Percentiles rank a stretch among this genome's conserved stretches.
Conservation (phyloP, 1,284 basidiomycete species). For the Phaffia rhodozyma region DNA sequence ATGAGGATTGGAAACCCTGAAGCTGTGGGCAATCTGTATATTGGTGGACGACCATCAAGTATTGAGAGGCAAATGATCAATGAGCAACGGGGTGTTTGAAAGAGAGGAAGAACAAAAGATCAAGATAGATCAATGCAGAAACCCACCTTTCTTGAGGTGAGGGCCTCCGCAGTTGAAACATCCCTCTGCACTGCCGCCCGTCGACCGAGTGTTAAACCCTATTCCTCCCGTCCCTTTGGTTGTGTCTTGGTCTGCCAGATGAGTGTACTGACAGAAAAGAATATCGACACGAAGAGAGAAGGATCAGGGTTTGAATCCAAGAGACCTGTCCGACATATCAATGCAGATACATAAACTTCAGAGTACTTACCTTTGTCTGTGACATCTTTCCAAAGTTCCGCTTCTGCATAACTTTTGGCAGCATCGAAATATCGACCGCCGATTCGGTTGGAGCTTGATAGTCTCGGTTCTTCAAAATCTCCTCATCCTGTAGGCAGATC, state of each 20-base stretch:
- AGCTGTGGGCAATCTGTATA: constrained; percentile 1
- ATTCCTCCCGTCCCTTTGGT: constrained; percentile 47
- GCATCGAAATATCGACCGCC: constrained; percentile 66
- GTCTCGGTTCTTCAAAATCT: constrained; percentile 72
- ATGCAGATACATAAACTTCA: background rate
- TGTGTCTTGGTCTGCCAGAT: constrained; percentile 89
- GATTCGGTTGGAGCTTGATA: constrained; percentile 79
- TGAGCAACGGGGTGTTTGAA: background rate
- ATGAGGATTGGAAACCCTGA: constrained; percentile 24
- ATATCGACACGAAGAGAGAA: constrained; percentile 21
- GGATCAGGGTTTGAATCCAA: background rate
- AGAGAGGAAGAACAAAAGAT: background rate
- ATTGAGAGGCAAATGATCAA: constrained; percentile 13
- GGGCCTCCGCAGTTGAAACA: constrained; percentile 88
- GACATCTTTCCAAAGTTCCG: constrained; percentile 75
- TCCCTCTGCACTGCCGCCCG: constrained; percentile 45
- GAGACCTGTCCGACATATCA: background rate
- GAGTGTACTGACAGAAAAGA: constrained; percentile 58
- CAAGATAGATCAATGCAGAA: background rate
- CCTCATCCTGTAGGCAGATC: constrained; percentile 52
- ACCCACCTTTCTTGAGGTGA: constrained; percentile 69
- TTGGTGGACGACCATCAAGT: constrained; percentile 32
- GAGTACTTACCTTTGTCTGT: constrained; percentile 27
- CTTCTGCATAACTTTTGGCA: constrained; percentile 96
- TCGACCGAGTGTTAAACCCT: constrained; percentile 25